Conservation (phyloP, 164 flowering plant species). For the Taxillus chinensis region DNA sequence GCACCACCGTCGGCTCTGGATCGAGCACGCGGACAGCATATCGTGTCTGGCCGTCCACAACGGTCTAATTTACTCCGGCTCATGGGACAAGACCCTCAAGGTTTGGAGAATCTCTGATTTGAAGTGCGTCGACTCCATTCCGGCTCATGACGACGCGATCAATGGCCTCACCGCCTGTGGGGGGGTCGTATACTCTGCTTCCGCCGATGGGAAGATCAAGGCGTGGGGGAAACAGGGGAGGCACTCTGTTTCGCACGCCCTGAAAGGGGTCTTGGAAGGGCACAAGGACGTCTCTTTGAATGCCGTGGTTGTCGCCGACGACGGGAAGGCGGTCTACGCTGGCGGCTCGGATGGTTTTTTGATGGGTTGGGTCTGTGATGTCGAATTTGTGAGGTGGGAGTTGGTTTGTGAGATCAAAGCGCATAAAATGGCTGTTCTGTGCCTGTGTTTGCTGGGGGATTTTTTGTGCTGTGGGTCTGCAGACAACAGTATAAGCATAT, state of each 20-base stretch:
- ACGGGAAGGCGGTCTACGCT: constrained; percentile 58
- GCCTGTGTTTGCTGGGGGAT: constrained; percentile 58
- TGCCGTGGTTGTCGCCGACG: constrained; percentile 51
- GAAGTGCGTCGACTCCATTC: constrained; percentile 80
- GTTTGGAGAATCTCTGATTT: constrained; percentile 89
- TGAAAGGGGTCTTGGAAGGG: constrained; percentile 56
- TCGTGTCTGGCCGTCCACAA: constrained; percentile 62
- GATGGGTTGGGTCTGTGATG: constrained; percentile 62
- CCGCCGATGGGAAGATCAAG: constrained; percentile 90
- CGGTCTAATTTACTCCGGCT: constrained; percentile 84
- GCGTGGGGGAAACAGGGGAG: constrained; percentile 49
- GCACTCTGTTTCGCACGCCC: constrained; percentile 20
- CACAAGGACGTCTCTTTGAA: constrained; percentile 76
- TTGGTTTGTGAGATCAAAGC: constrained; percentile 52
- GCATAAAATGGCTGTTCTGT: constrained; percentile 74
- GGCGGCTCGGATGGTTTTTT: constrained; percentile 82
- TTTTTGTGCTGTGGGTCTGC: constrained; percentile 82
- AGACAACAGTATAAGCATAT: constrained; percentile 68
- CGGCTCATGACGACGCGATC: constrained; percentile 91
- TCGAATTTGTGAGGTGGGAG: constrained; percentile 34
- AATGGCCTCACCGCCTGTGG: constrained; percentile 48
- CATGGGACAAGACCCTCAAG: constrained; percentile 92
- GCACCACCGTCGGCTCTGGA: constrained; percentile 70
- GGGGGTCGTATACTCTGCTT: constrained; percentile 67
- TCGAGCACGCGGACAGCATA: constrained; percentile 92